Evolutionary conservation across 208 protist species (phyloP), one percentile per base, ranked within the genome.

Genomic region (Leishmania tropica): DNA sequence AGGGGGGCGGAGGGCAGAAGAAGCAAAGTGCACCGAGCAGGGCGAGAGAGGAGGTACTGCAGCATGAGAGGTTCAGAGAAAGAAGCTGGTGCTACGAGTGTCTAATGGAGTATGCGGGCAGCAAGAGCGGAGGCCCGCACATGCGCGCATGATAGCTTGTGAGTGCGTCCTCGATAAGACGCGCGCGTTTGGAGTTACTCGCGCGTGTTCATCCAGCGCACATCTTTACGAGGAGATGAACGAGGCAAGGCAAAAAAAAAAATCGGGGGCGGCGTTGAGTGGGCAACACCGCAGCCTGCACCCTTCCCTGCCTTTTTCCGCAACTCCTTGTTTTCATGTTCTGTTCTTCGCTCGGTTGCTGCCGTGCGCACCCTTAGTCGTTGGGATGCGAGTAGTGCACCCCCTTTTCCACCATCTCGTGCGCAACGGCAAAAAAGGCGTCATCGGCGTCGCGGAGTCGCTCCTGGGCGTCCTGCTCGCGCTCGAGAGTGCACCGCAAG

Each of bases 321-420:
- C 31, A 42, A 42, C 4, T 68, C 3, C 31, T 40, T 40, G 62
- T 40, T 68, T 40, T 15, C 31, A 24, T 35, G 11, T 31, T 40
- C 31, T 40, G 15, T 17, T 35, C 4, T 68, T 68, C 15, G 62
- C 13, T 68, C 31, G 31, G 15, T 40, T 68, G 67, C 2, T 51
- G 70, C 70, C 24, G 42, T 35, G 28, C 37, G 24, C 24, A 35
- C 70, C 70, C 6, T 76, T 88, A 94, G 56, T 96, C 83, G 31
- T 90, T 87, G 28, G 81, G 88, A 73, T 88, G 87, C 60, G 79
- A 78, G 51, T 92, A 79, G 81, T 93, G 79, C 51, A 74, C 42
- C 10, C 86, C 83, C 65, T 84, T 92, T 71, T 90, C 87, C 35
- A 93, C 91, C 91, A 96, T 95, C 31, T 89, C 88, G 65, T 90